These are phyloP conservation scores for Cercospora janseana DNA, from an alignment of 2,329 filamentous ascomycete genomes.

Conservation along the genomic window DNA sequence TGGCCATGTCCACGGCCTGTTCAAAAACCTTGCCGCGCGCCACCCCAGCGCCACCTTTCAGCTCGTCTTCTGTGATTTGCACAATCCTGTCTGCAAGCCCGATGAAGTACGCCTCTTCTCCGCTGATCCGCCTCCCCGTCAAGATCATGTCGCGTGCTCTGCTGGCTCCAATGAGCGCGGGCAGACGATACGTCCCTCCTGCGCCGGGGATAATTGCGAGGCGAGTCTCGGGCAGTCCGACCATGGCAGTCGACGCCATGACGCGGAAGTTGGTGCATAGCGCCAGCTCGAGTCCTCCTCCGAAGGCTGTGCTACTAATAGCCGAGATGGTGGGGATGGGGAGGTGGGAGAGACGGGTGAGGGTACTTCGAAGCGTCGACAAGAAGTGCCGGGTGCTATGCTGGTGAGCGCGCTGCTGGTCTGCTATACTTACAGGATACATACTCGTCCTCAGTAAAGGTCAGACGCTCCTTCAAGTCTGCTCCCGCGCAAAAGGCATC, in stretches of 20 bases:
- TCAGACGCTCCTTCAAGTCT: slow-evolving; percentile 82
- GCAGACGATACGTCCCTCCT: slow-evolving; percentile 86
- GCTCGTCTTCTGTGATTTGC: slow-evolving; percentile 65
- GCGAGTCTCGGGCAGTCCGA: slow-evolving; percentile 87
- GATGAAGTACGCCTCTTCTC: slow-evolving; percentile 83
- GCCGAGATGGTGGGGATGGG: slow-evolving; percentile 88
- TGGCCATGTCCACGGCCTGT: slow-evolving; percentile 74
- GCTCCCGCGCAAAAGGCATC: slow-evolving; percentile 89
- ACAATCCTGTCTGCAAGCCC: slow-evolving; percentile 89
- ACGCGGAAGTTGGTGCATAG: slow-evolving; percentile 87
- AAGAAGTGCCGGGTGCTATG: slow-evolving; percentile 77
- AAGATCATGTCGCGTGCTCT: slow-evolving; percentile 88
- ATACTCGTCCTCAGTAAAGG: slow-evolving; percentile 75
- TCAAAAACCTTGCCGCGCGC: slow-evolving; percentile 68
- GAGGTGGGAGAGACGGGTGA: slow-evolving; percentile 69
- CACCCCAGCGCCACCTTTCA: slow-evolving; percentile 46
- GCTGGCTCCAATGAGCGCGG: slow-evolving; percentile 71
- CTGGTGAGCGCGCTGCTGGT: not conserved
- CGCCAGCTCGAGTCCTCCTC: slow-evolving; percentile 89
- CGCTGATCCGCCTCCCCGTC: slow-evolving; percentile 81
- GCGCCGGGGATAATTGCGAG: slow-evolving; percentile 93
- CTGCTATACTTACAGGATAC: slow-evolving; percentile 29
- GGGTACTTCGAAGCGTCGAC: slow-evolving; percentile 68
- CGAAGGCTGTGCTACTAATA: slow-evolving; percentile 80
- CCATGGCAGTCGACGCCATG: slow-evolving; percentile 70